phyloP scores from a whole-genome alignment of 164 flowering plant species.

The Taxillus chinensis region DNA sequence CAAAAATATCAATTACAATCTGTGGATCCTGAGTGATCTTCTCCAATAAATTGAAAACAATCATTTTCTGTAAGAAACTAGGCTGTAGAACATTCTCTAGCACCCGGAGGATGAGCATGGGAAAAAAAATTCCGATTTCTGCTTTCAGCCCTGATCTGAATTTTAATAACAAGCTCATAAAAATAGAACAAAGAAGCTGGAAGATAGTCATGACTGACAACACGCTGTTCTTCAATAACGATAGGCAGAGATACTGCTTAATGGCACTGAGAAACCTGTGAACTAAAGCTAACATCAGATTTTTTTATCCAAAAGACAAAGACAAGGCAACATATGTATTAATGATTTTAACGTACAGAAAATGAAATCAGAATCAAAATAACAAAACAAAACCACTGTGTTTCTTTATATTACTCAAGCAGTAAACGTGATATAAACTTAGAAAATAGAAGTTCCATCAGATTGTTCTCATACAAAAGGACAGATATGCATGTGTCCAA shows the following conservation, averaged over 20 bases:
- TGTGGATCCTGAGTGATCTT: constrained; percentile 81
- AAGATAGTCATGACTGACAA: constrained; percentile 92
- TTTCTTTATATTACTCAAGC: too few relatives aligned
- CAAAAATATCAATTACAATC: constrained; percentile 75
- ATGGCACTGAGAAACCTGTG: constrained; percentile 82
- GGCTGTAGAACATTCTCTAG: constrained; percentile 98
- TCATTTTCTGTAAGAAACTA: constrained; percentile 95
- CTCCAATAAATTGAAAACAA: constrained; percentile 76
- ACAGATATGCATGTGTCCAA: too few relatives aligned
- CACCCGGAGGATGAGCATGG: constrained; percentile 93
- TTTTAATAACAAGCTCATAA: constrained; percentile 60
- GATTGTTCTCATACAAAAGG: too few relatives aligned
- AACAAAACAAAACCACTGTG: too few relatives aligned
- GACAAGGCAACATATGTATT: too few relatives aligned
- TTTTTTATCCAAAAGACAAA: neutral
- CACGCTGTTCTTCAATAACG: constrained; percentile 96
- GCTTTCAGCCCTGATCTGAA: constrained; percentile 83
- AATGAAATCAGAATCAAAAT: too few relatives aligned
- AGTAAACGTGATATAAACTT: too few relatives aligned
- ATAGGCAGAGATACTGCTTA: constrained; percentile 86
- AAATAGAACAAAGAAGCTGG: constrained; percentile 91
- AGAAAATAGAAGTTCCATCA: too few relatives aligned
- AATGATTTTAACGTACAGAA: too few relatives aligned
- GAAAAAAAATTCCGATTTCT: constrained; percentile 92
- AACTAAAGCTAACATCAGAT: constrained; percentile 8